Base-by-base conservation (phyloP, 1,284 basidiomycete genomes). In the Puccinia triticina region DNA sequence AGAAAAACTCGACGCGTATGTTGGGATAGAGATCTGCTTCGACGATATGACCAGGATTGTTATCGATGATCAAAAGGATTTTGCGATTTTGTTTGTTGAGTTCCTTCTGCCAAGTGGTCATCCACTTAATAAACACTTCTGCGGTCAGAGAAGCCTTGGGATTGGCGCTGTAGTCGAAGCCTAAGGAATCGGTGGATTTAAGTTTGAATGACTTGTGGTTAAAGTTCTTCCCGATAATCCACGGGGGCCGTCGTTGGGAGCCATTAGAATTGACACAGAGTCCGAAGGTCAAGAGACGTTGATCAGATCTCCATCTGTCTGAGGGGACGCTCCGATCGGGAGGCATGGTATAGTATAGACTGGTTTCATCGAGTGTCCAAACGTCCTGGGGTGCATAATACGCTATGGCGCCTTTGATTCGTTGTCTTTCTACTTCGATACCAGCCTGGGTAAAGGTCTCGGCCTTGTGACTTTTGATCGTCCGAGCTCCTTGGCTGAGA, bases 101-200 rank as follows among this genome's bases (percentile, higher is more conserved):
- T 48, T 61, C 34, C 21, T 72, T 59, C 12, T 80, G 67, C 78
- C 78, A 80, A n/a, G 66, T n/a, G 12, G 67, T 26, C 50, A 80
- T 72, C 78, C 78, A 80, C 48, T 80, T 69, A 55, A 64, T 76
- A 23, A 76, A 76, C 32, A 76, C 37, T 43, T 76, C 74, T n/a
- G 55, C n/a, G 23, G 74, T 59, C 55, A 76, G 34, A 50, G 32
- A 76, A 23, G 74, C 74, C 43, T 76, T 76, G 7, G 74, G 53
- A 21, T 76, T 76, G 40, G 23, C 32, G 40, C 57, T 76, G 37
- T 76, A 76, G 29, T 76, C 74, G 32, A 64, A 57, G 34, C 32
- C 43, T 43, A 76, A 34, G 11, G 74, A 76, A 43, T 57, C 74
- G 57, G 74, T n/a, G 37, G 74, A 40, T 76, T 76, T 76, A 26